Percentiles rank a stretch among this genome's conserved stretches.
Evolutionary conservation across 371 early-diverging fungal genomes (phyloP).

Genomic region (Rhizomucor miehei): DNA sequence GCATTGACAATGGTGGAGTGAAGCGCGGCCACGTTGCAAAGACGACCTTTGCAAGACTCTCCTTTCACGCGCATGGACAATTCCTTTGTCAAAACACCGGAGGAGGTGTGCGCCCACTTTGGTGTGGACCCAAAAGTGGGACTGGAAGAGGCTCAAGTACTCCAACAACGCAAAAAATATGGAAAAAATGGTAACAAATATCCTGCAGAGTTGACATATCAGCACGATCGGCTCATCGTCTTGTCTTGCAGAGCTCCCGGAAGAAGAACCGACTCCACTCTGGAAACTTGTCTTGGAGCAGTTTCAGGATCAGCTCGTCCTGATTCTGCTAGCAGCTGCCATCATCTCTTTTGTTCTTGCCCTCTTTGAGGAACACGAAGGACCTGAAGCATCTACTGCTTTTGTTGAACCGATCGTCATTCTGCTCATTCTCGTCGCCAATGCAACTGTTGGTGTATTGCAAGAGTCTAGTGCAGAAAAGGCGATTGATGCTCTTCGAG

Average conservation of each 20-base stretch:
- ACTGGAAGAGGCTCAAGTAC: slow-evolving; percentile 57
- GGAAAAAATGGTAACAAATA: slow-evolving; percentile 72
- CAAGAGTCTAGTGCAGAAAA: slow-evolving; percentile 96
- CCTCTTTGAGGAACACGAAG: slow-evolving; percentile 74
- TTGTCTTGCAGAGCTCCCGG: slow-evolving; percentile 62
- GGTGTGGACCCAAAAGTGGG: slow-evolving; percentile 60
- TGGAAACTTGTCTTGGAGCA: slow-evolving; percentile 93
- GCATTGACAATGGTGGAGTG: no score
- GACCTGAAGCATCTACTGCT: slow-evolving; percentile 63
- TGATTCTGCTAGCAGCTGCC: slow-evolving; percentile 92
- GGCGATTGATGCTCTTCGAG: slow-evolving; percentile 94
- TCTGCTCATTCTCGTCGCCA: slow-evolving; percentile 93
- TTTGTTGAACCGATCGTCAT: slow-evolving; percentile 98
- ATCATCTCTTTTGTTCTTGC: slow-evolving; percentile 92
- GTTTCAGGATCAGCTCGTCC: slow-evolving; percentile 96
- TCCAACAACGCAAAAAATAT: slow-evolving; percentile 51
- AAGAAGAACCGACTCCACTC: slow-evolving; percentile 86
- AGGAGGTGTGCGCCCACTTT: slow-evolving; percentile 68
- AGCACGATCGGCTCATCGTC: neutral
- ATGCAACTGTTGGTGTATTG: slow-evolving; percentile 95
- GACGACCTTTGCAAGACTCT: neutral
- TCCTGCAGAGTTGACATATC: neutral
- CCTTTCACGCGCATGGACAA: slow-evolving; percentile 53
- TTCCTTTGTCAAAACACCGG: slow-evolving; percentile 59
- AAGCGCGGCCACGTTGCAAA: no score